These are phyloP conservation scores for Aspergillus taichungensis DNA, from an alignment of 495 filamentous ascomycete genomes.

Conservation along the genomic window DNA sequence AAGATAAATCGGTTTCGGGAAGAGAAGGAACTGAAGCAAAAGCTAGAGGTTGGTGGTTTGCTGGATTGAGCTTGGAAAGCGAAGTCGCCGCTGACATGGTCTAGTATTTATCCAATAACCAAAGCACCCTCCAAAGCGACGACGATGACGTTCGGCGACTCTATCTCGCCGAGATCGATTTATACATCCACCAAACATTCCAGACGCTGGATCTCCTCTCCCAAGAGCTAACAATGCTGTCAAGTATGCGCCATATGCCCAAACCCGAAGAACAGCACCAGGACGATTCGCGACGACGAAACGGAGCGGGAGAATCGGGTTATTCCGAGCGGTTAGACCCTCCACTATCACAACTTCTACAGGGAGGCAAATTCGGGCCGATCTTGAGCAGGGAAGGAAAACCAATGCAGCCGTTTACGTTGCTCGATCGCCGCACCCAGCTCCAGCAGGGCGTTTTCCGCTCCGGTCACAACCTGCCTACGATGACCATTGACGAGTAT, in stretches of 20 bases:
- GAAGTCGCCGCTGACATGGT: slow-evolving; percentile 16
- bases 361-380: slow-evolving; percentile 53
- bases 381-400: slow-evolving; percentile 75
- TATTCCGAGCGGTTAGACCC: slow-evolving; percentile 74
- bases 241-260: slow-evolving; percentile 51
- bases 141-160: slow-evolving; percentile 71
- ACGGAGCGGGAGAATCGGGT: slow-evolving; percentile 24
- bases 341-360: slow-evolving; percentile 46
- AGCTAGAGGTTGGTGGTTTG: slow-evolving; percentile 53
- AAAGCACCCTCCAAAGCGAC: slow-evolving; percentile 54
- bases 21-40: slow-evolving; percentile 79
- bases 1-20: slow-evolving; percentile 81
- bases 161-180: slow-evolving; percentile 63
- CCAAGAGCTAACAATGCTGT: slow-evolving; percentile 74
- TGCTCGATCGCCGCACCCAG: slow-evolving; percentile 68
- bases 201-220: slow-evolving; percentile 75
- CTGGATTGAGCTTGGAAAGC: neutral
- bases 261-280: slow-evolving; percentile 19
- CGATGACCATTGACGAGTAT: slow-evolving; percentile 97
- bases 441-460: slow-evolving; percentile 79
- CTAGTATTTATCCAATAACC: slow-evolving; percentile 53
- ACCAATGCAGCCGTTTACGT: slow-evolving; percentile 83
- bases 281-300: slow-evolving; percentile 43
- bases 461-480: slow-evolving; percentile 85
- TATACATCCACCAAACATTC: slow-evolving; percentile 71